A percentile compares a stretch with the other conserved stretches of the same genome.
phyloP scores from a whole-genome alignment of 495 filamentous ascomycete genomes.

The Neurospora tetrasperma region DNA sequence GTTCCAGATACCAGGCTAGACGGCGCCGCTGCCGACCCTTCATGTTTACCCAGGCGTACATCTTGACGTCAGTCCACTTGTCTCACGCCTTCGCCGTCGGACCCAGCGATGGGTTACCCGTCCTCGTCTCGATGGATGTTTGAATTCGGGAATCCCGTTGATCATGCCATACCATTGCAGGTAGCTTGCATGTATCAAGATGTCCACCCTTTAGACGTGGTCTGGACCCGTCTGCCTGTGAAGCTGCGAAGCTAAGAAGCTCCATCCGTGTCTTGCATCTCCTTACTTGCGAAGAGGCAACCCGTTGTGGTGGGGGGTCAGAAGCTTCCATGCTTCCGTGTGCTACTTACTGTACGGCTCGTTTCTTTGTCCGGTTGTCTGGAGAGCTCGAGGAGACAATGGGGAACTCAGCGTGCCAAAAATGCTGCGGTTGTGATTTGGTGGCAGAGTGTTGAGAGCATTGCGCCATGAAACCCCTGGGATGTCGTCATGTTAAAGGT shows the following conservation, averaged over 20 bases:
- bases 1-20: neutral
- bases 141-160: neutral
- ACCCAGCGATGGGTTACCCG: neutral
- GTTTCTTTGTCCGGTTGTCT: neutral
- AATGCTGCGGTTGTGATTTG: neutral
- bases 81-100: neutral
- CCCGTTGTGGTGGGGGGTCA: neutral
- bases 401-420: neutral
- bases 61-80: neutral
- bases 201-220: neutral
- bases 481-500: slow-evolving; percentile 6
- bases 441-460: neutral
- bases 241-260: neutral
- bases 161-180: neutral
- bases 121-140: neutral
- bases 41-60: neutral
- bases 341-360: neutral
- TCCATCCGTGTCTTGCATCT: neutral
- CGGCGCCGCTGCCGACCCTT: neutral
- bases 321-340: neutral
- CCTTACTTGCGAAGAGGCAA: neutral
- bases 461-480: slow-evolving; percentile 5
- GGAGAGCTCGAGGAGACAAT: neutral
- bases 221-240: neutral
- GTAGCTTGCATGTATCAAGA: neutral